phyloP scores from a whole-genome alignment of 768 basidiomycete genomes.

The Mrakia frigida region DNA sequence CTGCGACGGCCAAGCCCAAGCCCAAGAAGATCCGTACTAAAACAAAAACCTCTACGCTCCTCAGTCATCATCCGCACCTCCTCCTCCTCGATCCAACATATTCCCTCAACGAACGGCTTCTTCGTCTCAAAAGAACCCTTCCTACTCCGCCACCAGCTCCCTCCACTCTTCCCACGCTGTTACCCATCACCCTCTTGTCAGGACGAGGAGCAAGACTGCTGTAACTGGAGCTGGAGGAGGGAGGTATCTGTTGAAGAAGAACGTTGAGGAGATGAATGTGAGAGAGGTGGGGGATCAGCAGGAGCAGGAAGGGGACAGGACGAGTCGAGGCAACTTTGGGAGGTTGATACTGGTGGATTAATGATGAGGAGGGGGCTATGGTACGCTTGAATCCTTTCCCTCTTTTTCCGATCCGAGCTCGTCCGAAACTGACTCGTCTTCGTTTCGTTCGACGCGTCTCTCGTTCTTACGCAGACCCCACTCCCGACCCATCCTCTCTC shows the following conservation, averaged over 20 bases:
- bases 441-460: neutral
- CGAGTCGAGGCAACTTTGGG: neutral
- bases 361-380: neutral
- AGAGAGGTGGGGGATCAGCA: neutral
- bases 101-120: neutral
- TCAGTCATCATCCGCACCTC: neutral
- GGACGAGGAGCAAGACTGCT: neutral
- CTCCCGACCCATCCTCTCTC: slow-evolving; percentile 1
- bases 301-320: neutral
- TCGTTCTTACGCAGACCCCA: neutral
- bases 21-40: neutral
- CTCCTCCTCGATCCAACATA: neutral
- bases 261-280: neutral
- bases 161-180: neutral
- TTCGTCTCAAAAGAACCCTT: neutral
- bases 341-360: neutral
- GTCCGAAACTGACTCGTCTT: neutral
- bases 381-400: neutral
- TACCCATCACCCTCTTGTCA: neutral
- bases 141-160: neutral
- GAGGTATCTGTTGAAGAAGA: neutral
- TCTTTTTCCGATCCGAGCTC: neutral
- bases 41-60: neutral
- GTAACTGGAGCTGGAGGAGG: neutral
- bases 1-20: neutral